These are phyloP conservation scores for Nicotiana rustica DNA, from an alignment of 305 asterid species.

Conservation along the genomic window DNA sequence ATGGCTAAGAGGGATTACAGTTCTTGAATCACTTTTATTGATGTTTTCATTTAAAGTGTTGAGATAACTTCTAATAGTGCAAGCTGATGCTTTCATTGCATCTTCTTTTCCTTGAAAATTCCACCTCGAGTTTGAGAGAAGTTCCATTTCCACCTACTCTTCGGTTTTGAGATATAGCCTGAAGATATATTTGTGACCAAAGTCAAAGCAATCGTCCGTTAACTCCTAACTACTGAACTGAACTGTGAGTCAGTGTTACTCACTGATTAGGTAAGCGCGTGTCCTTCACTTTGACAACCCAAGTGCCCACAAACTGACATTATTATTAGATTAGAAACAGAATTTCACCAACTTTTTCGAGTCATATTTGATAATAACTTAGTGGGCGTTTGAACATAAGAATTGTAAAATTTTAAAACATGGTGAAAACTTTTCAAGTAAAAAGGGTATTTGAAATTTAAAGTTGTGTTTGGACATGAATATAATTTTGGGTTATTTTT, in stretches of 20 bases:
- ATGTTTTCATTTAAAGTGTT: conserved; percentile 37
- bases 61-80: conserved; percentile 36
- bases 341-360: no score
- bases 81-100: conserved; percentile 38
- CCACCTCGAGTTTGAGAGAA: conserved; percentile 30
- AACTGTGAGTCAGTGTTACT: not conserved
- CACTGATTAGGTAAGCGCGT: not conserved
- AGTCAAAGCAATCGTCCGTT: not conserved
- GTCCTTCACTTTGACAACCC: not conserved
- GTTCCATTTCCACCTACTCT: conserved; percentile 13
- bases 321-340: no score
- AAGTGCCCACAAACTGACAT: not conserved
- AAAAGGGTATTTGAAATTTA: no score
- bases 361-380: no score
- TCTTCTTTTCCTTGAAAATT: conserved; percentile 42
- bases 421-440: no score
- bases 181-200: not conserved
- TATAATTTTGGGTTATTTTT: no score
- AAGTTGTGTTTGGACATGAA: no score
- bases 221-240: not conserved
- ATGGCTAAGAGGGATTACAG: conserved; percentile 57
- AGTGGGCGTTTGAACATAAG: no score
- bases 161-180: not conserved
- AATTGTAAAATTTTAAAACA: no score
- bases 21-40: conserved; percentile 44